Conservation (phyloP, 1,139 yeast species). For the Suhomyces atakaporum region DNA sequence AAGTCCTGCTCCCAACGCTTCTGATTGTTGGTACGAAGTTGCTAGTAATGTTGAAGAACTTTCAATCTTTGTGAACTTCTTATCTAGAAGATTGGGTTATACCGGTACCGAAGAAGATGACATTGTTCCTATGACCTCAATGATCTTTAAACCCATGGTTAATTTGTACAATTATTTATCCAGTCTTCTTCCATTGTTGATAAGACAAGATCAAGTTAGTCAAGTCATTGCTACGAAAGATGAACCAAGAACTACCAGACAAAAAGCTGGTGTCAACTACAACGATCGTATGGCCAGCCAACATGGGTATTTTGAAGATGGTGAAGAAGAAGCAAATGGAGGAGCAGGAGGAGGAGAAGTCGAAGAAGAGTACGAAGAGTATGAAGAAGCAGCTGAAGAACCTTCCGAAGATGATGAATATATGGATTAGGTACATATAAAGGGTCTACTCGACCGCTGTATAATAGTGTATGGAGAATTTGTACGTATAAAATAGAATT, state of each 20-base stretch:
- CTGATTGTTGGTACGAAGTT: constrained; percentile 42
- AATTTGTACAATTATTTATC: constrained; percentile 30
- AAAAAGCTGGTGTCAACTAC: constrained; percentile 17
- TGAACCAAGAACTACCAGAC: constrained; percentile 18
- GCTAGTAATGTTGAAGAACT: constrained; percentile 40
- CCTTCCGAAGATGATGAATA: constrained; percentile 16
- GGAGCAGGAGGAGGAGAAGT: constrained; percentile 13
- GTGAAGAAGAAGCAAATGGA: constrained; percentile 17
- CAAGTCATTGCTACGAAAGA: constrained; percentile 11
- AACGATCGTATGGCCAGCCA: constrained; percentile 14
- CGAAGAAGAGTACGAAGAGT: constrained; percentile 20
- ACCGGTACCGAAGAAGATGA: constrained; percentile 9
- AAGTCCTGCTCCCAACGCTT: constrained; percentile 1
- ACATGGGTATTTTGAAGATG: constrained; percentile 14
- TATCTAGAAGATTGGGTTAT: constrained; percentile 27
- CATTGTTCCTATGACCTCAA: constrained; percentile 24
- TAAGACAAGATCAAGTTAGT: constrained; percentile 20
- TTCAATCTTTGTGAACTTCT: constrained; percentile 29
- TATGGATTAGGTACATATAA: constrained; percentile 13
- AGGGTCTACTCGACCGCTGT: no score
- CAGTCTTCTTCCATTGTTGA: constrained; percentile 25
- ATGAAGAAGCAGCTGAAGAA: constrained; percentile 14
- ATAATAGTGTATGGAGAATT: constrained; percentile 9
- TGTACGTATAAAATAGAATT: constrained; percentile 4
- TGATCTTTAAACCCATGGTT: constrained; percentile 29